Evolutionary conservation across 371 early-diverging fungal species (phyloP), one percentile per base, ranked within the genome.

Genomic region (Coemansia sp.): DNA sequence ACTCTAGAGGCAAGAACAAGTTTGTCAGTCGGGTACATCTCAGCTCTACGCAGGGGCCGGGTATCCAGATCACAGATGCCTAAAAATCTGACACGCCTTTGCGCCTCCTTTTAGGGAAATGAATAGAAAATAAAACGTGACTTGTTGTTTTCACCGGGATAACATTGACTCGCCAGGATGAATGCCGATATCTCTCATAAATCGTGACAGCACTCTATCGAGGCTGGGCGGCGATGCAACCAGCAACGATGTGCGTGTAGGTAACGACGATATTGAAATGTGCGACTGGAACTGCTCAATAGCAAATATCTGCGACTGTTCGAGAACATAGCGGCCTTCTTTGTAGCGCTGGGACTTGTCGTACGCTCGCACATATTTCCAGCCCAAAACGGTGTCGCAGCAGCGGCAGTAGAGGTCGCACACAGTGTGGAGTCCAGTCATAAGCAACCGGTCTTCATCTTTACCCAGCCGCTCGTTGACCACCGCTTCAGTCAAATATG

Each of bases 351-450:
- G 86, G 0, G 82, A 68, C 30, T 66, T 71, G 39, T 86, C 86
- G 51, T 68, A 82, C 2, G 88, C 86, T 5, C 63, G 64, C 12
- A 86, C 69, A 61, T 87, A 87, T 68, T 82, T 83, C 86, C 87
- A 87, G 26, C 88, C 88, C 14, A 88, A 70, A 8, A 65, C 39
- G 1, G 81, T 42, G 26, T 68, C 54, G 60, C 87, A 87, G 28
- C 48, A 53, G 26, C 70, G 62, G 67, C 87, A 87, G 37, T 69
- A 65, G 28, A 87, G 81, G 60, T 88, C 83, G 54, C 82, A 71
- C 2, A 88, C 87, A 0, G 82, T 81, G 62, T 88, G 88, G 33
- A 86, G 48, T 0, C 88, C 88, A 5, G 88, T 88, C 59, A 86
- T 86, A 82, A 88, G 84, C 56, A 64, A 59, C n/a, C 85, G 72